A percentile compares a stretch with the other conserved stretches of the same genome.
phyloP scores from a whole-genome alignment of 495 filamentous ascomycete species.

The Aspergillus cavernicola region DNA sequence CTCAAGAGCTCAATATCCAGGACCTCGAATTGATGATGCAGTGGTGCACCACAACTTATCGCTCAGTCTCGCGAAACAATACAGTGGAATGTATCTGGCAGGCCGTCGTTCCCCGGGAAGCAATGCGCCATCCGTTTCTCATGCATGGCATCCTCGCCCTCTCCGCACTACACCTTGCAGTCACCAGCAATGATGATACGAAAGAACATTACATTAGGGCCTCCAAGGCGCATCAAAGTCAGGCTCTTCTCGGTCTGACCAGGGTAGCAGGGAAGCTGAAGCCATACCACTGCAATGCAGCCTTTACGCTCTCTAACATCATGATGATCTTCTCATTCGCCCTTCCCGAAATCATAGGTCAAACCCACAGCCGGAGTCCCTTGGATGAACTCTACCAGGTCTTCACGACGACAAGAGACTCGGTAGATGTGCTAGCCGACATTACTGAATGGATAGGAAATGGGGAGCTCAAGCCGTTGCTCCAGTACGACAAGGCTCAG shows the following conservation, averaged over 20 bases:
- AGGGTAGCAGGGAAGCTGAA: constrained; percentile 25
- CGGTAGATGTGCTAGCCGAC: constrained; percentile 29
- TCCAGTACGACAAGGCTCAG: constrained; percentile 18
- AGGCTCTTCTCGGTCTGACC: constrained; percentile 33
- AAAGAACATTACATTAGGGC: constrained; percentile 26
- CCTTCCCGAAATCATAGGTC: constrained; percentile 26
- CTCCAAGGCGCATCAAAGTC: constrained; percentile 35
- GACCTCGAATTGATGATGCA: constrained; percentile 48
- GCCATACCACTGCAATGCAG: constrained; percentile 38
- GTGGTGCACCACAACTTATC: constrained; percentile 44
- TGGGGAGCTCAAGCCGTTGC: constrained; percentile 34
- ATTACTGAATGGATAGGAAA: constrained; percentile 31
- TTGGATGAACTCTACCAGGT: constrained; percentile 43
- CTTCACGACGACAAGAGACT: constrained; percentile 39
- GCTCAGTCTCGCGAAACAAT: constrained; percentile 31
- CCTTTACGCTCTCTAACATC: constrained; percentile 44
- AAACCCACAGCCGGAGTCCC: constrained; percentile 15
- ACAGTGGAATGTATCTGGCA: constrained; percentile 43
- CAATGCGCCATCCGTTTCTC: constrained; percentile 41
- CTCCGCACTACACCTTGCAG: constrained; percentile 44
- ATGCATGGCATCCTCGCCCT: constrained; percentile 50
- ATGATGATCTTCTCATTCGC: constrained; percentile 46
- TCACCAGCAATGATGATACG: constrained; percentile 10
- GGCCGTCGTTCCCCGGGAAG: constrained; percentile 39
- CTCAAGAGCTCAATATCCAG: constrained; percentile 18